Evolutionary conservation across 2,329 filamentous ascomycete genomes (phyloP).

Genomic region (Cladosporium sp.): DNA sequence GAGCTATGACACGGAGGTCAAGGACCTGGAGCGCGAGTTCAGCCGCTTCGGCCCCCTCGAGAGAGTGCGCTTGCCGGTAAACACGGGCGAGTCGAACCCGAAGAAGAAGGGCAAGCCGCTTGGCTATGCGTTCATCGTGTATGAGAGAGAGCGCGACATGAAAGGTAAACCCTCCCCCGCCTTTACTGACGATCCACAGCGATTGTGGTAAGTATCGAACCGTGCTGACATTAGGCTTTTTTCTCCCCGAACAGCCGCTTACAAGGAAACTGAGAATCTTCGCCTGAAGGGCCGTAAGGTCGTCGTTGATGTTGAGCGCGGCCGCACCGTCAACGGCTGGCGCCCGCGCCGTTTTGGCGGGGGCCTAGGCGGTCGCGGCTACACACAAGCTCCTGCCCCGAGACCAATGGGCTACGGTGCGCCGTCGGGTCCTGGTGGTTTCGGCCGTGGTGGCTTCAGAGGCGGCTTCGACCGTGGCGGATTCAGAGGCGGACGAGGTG

Average conservation of each 20-base stretch:
- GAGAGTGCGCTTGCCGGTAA: conserved; percentile 65
- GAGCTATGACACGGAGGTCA: conserved; percentile 80
- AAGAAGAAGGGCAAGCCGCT: conserved; percentile 64
- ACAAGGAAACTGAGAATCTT: conserved; percentile 81
- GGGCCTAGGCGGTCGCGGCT: conserved; percentile 84
- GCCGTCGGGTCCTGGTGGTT: conserved; percentile 50
- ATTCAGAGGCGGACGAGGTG: conserved; percentile 42
- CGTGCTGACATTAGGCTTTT: conserved; percentile 34
- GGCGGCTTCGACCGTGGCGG: conserved; percentile 46
- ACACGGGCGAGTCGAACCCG: conserved; percentile 70
- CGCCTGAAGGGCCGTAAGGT: conserved; percentile 88
- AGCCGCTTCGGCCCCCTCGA: conserved; percentile 90
- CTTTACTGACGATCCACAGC: conserved; percentile 9
- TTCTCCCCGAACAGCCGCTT: conserved; percentile 62
- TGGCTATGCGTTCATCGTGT: conserved; percentile 95
- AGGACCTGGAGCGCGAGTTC: conserved; percentile 90
- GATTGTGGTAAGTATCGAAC: conserved; percentile 35
- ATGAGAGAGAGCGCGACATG: conserved; percentile 97
- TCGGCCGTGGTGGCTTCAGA: conserved; percentile 43
- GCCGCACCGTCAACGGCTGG: conserved; percentile 90
- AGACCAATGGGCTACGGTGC: conserved; percentile 55
- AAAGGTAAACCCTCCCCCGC: conserved; percentile 62
- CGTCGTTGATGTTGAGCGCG: conserved; percentile 92
- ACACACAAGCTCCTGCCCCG: conserved; percentile 73
- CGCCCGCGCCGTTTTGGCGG: conserved; percentile 85